A percentile compares a stretch with the other conserved stretches of the same genome.
Conservation (phyloP, 345 rosid species). For the Punica granatum region DNA sequence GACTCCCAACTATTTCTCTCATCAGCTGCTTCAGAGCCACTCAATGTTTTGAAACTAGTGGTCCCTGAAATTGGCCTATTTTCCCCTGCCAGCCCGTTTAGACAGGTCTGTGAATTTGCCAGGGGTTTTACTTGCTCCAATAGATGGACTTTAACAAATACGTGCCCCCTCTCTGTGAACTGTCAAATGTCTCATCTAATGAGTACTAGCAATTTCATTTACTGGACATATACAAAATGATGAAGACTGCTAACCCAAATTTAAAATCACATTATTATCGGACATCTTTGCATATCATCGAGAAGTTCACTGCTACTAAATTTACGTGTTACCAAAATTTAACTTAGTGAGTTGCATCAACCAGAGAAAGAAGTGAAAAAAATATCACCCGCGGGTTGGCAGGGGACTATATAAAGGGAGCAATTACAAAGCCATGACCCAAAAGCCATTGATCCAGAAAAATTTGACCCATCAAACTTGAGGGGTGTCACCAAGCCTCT, state of each 20-base stretch:
- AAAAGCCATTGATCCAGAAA: too few species aligned
- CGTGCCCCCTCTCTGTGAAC: slow-evolving; percentile 96
- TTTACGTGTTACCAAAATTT: background rate
- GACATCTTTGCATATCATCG: background rate
- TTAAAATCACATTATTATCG: background rate
- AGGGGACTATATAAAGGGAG: too few species aligned
- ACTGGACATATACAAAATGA: background rate
- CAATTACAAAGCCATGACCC: too few species aligned
- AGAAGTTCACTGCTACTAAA: background rate
- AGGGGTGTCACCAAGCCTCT: background rate
- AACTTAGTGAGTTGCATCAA: background rate
- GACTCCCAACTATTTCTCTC: slow-evolving; percentile 80
- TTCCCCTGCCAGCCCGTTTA: slow-evolving; percentile 51
- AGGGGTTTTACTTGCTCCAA: slow-evolving; percentile 45
- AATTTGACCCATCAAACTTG: background rate
- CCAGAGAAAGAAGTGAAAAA: too few species aligned
- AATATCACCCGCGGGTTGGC: too few species aligned
- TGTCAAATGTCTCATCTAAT: slow-evolving; percentile 22
- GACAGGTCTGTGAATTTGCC: slow-evolving; percentile 24
- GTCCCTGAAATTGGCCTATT: slow-evolving; percentile 14
- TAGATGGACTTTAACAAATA: slow-evolving; percentile 82
- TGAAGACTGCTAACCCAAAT: too few species aligned
- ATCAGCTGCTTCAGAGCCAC: slow-evolving; percentile 91
- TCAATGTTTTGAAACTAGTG: slow-evolving; percentile 55
- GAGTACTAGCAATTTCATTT: background rate